phyloP scores from a whole-genome alignment of 2,329 filamentous ascomycete genomes.

The Penicillium fuscoglaucum region DNA sequence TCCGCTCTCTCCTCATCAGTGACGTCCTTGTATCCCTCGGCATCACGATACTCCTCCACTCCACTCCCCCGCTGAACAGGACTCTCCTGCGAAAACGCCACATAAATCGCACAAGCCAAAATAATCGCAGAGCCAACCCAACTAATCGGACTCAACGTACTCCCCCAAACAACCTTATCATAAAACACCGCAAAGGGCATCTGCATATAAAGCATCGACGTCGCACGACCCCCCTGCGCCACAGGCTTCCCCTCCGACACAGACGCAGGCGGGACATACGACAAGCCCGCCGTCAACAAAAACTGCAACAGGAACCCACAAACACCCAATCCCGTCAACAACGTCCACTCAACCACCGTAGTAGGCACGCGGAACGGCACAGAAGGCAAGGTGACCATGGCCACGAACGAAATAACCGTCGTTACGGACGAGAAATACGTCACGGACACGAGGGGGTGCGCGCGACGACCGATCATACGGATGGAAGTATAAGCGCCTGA shows the following conservation, averaged over 20 bases:
- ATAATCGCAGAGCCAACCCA: slow-evolving; percentile 65
- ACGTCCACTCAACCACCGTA: slow-evolving; percentile 60
- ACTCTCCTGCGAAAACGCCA: slow-evolving; percentile 51
- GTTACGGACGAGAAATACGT: slow-evolving; percentile 78
- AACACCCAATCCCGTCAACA: slow-evolving; percentile 67
- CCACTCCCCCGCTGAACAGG: background rate
- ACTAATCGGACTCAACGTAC: slow-evolving; percentile 57
- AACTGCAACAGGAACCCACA: slow-evolving; percentile 86
- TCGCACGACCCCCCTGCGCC: slow-evolving; percentile 51
- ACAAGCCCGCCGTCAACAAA: slow-evolving; percentile 73
- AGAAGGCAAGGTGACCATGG: slow-evolving; percentile 58
- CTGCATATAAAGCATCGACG: slow-evolving; percentile 68
- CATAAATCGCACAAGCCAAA: slow-evolving; percentile 64
- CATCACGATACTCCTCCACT: slow-evolving; percentile 6
- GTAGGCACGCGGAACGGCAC: slow-evolving; percentile 59
- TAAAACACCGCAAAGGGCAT: slow-evolving; percentile 68
- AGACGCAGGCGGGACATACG: slow-evolving; percentile 63
- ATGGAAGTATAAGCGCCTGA: slow-evolving; percentile 75
- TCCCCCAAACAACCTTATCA: slow-evolving; percentile 64
- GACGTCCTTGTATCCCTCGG: slow-evolving; percentile 9
- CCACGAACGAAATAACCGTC: slow-evolving; percentile 64
- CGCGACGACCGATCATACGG: slow-evolving; percentile 74
- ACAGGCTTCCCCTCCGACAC: slow-evolving; percentile 10
- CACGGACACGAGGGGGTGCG: slow-evolving; percentile 79
- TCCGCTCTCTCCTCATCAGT: slow-evolving; percentile 2